Conservation (phyloP, 1,284 basidiomycete genomes). For the Cutaneotrichosporon cyanovorans region DNA sequence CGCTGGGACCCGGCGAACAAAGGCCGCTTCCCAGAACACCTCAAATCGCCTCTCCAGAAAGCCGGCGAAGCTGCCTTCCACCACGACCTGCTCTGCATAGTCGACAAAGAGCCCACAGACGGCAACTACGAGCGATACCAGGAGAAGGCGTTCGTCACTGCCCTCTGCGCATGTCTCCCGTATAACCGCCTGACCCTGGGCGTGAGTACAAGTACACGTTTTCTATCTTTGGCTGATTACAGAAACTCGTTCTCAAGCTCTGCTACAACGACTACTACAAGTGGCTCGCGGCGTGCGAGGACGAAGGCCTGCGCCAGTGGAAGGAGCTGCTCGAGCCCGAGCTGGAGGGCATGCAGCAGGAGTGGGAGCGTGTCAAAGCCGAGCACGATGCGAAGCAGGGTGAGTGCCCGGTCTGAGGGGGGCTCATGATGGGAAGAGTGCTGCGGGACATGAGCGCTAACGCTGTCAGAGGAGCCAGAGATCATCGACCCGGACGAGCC, state of each 20-base stretch:
- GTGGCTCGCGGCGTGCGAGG: conserved; percentile 29
- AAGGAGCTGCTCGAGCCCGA: conserved; percentile 19
- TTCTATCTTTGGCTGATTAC: conserved; percentile 2
- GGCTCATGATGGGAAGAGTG: neutral
- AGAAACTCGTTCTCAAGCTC: conserved; percentile 38
- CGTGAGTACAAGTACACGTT: conserved; percentile 24
- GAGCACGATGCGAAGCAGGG: conserved; percentile 1
- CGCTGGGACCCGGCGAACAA: conserved; percentile 49
- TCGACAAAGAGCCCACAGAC: conserved; percentile 20
- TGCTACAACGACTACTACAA: conserved; percentile 26
- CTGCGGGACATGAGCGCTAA: neutral
- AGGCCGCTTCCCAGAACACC: conserved; percentile 75
- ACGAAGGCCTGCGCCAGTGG: conserved; percentile 21
- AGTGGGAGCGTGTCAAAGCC: conserved; percentile 6
- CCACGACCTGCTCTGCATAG: conserved; percentile 48
- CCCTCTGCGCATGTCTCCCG: conserved; percentile 31
- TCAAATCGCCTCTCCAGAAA: conserved; percentile 65
- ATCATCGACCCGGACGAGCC: neutral
- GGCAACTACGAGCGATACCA: conserved; percentile 8
- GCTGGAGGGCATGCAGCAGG: conserved; percentile 7
- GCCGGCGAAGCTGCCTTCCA: conserved; percentile 72
- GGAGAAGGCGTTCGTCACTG: conserved; percentile 28
- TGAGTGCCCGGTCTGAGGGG: neutral
- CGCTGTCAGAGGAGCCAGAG: neutral
- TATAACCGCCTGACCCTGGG: conserved; percentile 44